Evolutionary conservation across 345 rosid species (phyloP).

Genomic region (Boechera divaricarpa): DNA sequence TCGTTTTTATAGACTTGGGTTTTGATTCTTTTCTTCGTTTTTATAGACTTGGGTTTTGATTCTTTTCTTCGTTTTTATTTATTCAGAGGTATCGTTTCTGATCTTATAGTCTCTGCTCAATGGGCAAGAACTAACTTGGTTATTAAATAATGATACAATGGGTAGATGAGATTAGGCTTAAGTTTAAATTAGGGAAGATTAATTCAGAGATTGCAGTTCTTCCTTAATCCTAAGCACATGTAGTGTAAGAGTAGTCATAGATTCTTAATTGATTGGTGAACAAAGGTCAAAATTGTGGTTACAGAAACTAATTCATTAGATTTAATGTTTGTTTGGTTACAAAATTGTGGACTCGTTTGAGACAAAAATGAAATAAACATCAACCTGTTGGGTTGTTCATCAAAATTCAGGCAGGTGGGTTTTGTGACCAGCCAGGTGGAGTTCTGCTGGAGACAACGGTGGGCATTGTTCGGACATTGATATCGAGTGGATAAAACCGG

Average conservation of each 20-base stretch:
- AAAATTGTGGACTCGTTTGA: slow-evolving; percentile 33
- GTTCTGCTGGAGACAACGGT: slow-evolving; percentile 48
- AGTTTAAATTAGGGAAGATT: background rate
- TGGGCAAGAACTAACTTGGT: slow-evolving; percentile 36
- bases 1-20: background rate
- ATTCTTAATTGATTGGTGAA: slow-evolving; percentile 10
- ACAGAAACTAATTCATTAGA: slow-evolving; percentile 22
- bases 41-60: slow-evolving; percentile 16
- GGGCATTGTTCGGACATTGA: slow-evolving; percentile 65
- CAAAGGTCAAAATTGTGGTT: slow-evolving; percentile 33
- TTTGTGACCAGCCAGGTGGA: slow-evolving; percentile 53
- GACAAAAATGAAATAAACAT: background rate
- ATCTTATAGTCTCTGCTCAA: background rate
- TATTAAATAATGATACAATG: background rate
- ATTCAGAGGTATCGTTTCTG: slow-evolving; percentile 45
- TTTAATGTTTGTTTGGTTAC: slow-evolving; percentile 35
- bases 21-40: slow-evolving; percentile 5
- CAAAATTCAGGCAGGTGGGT: slow-evolving; percentile 26
- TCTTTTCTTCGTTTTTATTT: slow-evolving; percentile 12
- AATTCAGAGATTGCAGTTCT: background rate
- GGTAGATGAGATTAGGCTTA: background rate
- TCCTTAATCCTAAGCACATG: slow-evolving; percentile 21
- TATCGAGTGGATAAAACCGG: slow-evolving; percentile 68
- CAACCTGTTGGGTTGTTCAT: slow-evolving; percentile 15
- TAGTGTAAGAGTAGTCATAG: slow-evolving; percentile 7